Evolutionary conservation across 192 early-diverging fungal genomes (phyloP).

Genomic region (Mortierella alpina): DNA sequence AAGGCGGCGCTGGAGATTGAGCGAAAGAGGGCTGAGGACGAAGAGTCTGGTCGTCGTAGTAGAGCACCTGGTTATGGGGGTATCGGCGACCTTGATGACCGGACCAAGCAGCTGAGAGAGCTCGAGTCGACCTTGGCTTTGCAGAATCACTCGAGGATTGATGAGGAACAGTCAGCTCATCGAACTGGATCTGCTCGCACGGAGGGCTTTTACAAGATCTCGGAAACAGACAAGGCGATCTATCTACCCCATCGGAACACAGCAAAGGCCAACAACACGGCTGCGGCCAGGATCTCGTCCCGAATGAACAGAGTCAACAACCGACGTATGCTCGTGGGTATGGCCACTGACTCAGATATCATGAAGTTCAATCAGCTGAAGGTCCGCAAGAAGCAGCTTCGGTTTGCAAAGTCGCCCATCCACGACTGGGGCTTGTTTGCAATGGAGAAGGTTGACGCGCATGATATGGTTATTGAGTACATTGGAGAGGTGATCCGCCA

Average conservation of each 20-base stretch:
- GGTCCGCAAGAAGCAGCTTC: conserved; percentile 87
- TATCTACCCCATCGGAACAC: conserved; percentile 68
- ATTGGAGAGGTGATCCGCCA: conserved; percentile 96
- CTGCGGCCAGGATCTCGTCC: conserved; percentile 60
- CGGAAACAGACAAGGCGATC: conserved; percentile 71
- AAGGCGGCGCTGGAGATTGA: conserved; percentile 54
- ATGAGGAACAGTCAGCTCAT: conserved; percentile 53
- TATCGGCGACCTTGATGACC: conserved; percentile 5
- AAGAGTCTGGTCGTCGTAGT: conserved; percentile 26
- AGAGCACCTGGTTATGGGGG: conserved; percentile 7
- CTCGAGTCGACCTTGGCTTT: conserved; percentile 15
- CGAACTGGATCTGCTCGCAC: conserved; percentile 85
- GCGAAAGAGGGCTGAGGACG: conserved; percentile 47
- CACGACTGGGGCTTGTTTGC: conserved; percentile 99
- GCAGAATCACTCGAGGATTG: conserved; percentile 17
- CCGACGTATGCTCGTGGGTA: conserved; percentile 64
- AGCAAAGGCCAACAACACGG: conserved; percentile 32
- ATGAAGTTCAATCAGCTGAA: conserved; percentile 95
- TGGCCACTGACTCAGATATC: conserved; percentile 76
- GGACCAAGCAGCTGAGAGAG: conserved; percentile 8
- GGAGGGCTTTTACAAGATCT: conserved; percentile 80
- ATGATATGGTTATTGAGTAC: conserved; percentile 99
- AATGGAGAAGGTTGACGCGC: conserved; percentile 88
- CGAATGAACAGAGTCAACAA: conserved; percentile 79
- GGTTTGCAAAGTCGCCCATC: conserved; percentile 93